Percentiles rank a stretch among this genome's conserved stretches.
phyloP scores from a whole-genome alignment of 2,329 filamentous ascomycete species.

The Lasiodiplodia citricola region DNA sequence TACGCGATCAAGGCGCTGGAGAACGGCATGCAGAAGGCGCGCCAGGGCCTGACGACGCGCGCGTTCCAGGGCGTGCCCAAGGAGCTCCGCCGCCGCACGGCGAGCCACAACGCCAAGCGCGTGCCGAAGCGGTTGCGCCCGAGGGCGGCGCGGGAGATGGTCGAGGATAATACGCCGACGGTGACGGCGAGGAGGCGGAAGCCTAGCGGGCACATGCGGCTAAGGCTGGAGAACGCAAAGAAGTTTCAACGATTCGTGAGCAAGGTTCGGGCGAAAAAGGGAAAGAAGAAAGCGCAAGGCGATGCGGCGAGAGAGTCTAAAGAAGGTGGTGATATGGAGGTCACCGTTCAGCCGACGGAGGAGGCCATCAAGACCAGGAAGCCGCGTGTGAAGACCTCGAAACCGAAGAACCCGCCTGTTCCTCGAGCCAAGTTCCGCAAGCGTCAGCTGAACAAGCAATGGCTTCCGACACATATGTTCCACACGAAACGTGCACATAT shows the following conservation, averaged over 20 bases:
- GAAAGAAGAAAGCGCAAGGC: constrained; percentile 43
- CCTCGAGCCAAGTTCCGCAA: constrained; percentile 78
- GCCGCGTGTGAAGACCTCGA: constrained; percentile 73
- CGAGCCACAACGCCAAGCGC: constrained; percentile 92
- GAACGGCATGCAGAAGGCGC: constrained; percentile 78
- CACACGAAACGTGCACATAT: constrained; percentile 91
- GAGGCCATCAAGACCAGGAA: constrained; percentile 40
- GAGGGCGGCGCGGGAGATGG: constrained; percentile 76
- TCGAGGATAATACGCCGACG: constrained; percentile 87
- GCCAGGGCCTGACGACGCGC: constrained; percentile 66
- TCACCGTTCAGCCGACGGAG: constrained; percentile 37
- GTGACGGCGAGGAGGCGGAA: constrained; percentile 70
- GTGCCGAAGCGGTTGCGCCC: constrained; percentile 78
- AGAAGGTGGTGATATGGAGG: constrained; percentile 28
- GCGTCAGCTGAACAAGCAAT: constrained; percentile 86
- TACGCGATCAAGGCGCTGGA: constrained; percentile 89
- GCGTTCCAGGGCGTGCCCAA: constrained; percentile 93
- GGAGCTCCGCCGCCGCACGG: constrained; percentile 81
- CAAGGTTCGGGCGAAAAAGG: constrained; percentile 34
- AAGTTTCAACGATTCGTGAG: constrained; percentile 60
- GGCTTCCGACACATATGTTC: constrained; percentile 93
- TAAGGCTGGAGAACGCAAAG: constrained; percentile 78
- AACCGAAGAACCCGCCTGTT: constrained; percentile 65
- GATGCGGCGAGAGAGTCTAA: constrained; percentile 33
- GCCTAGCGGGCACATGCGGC: constrained; percentile 57